phyloP scores from a whole-genome alignment of 768 basidiomycete species.

The Xerocomellus amylosporus region DNA sequence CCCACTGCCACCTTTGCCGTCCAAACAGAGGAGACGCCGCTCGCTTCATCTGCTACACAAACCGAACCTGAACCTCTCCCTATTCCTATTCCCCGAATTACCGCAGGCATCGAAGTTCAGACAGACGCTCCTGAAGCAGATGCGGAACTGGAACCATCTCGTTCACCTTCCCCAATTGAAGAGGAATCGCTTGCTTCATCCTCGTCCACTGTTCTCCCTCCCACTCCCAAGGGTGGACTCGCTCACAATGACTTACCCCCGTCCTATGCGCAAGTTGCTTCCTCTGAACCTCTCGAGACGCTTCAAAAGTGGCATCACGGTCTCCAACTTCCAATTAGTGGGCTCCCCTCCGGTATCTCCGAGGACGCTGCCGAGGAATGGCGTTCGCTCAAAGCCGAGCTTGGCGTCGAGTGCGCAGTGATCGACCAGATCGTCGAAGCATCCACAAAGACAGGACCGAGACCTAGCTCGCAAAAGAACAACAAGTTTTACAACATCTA shows the following conservation, averaged over 20 bases:
- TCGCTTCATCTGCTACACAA: slow-evolving; percentile 33
- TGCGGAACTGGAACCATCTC: slow-evolving; percentile 30
- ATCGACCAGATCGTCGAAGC: slow-evolving; percentile 68
- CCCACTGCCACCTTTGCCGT: slow-evolving; percentile 45
- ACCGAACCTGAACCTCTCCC: slow-evolving; percentile 38
- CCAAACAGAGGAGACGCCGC: slow-evolving; percentile 50
- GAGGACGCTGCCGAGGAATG: slow-evolving; percentile 71
- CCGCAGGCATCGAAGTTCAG: slow-evolving; percentile 59
- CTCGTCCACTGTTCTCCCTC: slow-evolving; percentile 68
- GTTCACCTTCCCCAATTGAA: slow-evolving; percentile 44
- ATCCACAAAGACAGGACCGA: slow-evolving; percentile 30
- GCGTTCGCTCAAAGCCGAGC: slow-evolving; percentile 74
- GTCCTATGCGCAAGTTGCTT: slow-evolving; percentile 62
- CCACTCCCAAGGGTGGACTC: slow-evolving; percentile 57
- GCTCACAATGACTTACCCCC: slow-evolving; percentile 59
- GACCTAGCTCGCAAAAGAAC: slow-evolving; percentile 39
- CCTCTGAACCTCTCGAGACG: slow-evolving; percentile 50
- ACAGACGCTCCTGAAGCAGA: slow-evolving; percentile 46
- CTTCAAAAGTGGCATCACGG: slow-evolving; percentile 74
- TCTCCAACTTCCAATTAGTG: slow-evolving; percentile 42
- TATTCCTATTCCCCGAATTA: slow-evolving; percentile 27
- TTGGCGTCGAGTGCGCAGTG: slow-evolving; percentile 72
- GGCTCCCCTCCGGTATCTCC: slow-evolving; percentile 53
- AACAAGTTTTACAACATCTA: slow-evolving; percentile 83
- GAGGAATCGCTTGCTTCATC: slow-evolving; percentile 67